Evolutionary conservation across 1,284 basidiomycete genomes (phyloP), one percentile per base, ranked within the genome.

Genomic region (Trametes versicolor): DNA sequence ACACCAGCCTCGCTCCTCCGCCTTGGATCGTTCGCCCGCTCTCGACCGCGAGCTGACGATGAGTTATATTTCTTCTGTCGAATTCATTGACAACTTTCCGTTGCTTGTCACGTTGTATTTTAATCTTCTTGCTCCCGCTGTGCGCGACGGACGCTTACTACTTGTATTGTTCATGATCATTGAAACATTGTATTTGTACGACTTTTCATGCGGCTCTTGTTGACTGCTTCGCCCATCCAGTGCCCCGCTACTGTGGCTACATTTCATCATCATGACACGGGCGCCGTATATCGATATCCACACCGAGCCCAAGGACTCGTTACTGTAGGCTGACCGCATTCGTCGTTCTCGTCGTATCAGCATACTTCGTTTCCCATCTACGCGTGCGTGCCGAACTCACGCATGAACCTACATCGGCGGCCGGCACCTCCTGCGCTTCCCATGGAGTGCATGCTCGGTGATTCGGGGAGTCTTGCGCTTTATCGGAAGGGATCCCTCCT

Each of bases 1-100:
- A 27, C 23, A 41, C 37, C 9, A 27, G 58, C 17, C 54, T 62
- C 9, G 29, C 48, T 8, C 54, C 61, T 10, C 54, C 61, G 3
- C 61, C 61, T 29, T 62, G 61, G 61, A 25, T 48, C 3, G 25
- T 43, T 8, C 43, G 48, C 23, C 15, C 48, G 52, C 6, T 15
- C 23, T 39, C 39, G 21, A 55, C 13, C 21, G 27, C 17, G 49
- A 50, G 21, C 23, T 49, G 9, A 17, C 19, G 43, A 45, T 10
- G 17, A 17, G 43, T 39, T 39, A 2, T 3, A 2, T 39, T 4
- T 39, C 37, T 12, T 39, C 37, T 2, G 3, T 39, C 43, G 21
- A 2, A 25, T 17, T 25, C 23, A 4, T 32, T 8, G 17, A 43
- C n/a, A n/a, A n/a, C n/a, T 17, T n/a, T 17, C 6, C 19, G 17